A percentile compares a stretch with the other conserved stretches of the same genome.
Conservation (phyloP, 345 rosid species). For the Citrus cavaleriei region DNA sequence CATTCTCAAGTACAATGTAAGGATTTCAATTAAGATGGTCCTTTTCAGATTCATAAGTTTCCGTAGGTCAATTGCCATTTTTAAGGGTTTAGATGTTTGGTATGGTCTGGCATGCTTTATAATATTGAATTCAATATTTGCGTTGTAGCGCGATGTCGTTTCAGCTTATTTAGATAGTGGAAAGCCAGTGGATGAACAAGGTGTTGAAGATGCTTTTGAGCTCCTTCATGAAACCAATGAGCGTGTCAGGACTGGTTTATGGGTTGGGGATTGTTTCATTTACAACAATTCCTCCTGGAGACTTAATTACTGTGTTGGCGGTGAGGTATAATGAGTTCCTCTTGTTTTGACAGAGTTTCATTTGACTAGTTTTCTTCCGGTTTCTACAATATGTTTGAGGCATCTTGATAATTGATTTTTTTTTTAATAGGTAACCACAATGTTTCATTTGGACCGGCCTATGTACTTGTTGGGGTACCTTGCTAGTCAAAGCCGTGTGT, state of each 20-base stretch:
- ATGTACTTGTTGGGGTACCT: constrained; percentile 99
- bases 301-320: constrained; percentile 98
- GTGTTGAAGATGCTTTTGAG: constrained; percentile 99
- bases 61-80: neutral
- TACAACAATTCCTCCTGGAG: constrained; percentile 98
- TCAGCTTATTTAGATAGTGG: constrained; percentile 87
- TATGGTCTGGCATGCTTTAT: neutral
- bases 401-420: neutral
- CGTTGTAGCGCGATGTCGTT: constrained; percentile 84
- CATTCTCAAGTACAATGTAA: constrained; percentile 90
- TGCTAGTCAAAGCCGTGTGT: constrained; percentile 96
- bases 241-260: constrained; percentile 95
- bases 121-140: constrained; percentile 16
- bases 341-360: constrained; percentile 6
- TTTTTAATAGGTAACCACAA: constrained; percentile 77
- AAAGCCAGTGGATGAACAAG: constrained; percentile 88
- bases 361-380: neutral
- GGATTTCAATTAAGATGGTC: constrained; percentile 18
- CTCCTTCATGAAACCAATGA: constrained; percentile 98
- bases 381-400: neutral
- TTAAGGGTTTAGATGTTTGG: neutral
- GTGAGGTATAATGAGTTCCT: constrained; percentile 64
- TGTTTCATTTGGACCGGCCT: constrained; percentile 99
- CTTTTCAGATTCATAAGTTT: constrained; percentile 7
- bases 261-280: constrained; percentile 99